A percentile compares a stretch with the other conserved stretches of the same genome.
Evolutionary conservation across 2,329 filamentous ascomycete genomes (phyloP).

Genomic region (Metarhizium humberi): DNA sequence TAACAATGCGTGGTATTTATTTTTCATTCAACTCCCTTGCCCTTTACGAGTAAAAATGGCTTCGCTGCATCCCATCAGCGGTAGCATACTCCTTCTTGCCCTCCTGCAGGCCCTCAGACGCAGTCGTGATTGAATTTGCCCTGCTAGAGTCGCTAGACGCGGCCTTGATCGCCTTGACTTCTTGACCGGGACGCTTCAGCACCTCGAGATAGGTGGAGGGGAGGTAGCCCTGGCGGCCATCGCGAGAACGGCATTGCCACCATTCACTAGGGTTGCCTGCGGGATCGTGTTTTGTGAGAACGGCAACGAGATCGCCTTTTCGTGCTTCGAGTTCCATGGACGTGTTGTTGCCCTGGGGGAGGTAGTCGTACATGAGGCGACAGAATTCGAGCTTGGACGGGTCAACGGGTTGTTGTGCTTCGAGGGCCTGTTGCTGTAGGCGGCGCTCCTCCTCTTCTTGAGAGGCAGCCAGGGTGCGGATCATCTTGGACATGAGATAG

Average conservation of each 20-base stretch:
- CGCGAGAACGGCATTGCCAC: slow-evolving; percentile 90
- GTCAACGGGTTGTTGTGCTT: slow-evolving; percentile 55
- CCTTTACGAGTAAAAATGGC: slow-evolving; percentile 45
- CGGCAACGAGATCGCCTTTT: slow-evolving; percentile 92
- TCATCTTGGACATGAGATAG: slow-evolving; percentile 95
- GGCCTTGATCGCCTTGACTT: slow-evolving; percentile 43
- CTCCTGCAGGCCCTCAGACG: slow-evolving; percentile 24
- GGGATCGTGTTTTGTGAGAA: slow-evolving; percentile 86
- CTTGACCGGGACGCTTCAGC: slow-evolving; percentile 42
- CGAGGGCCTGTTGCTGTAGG: slow-evolving; percentile 40
- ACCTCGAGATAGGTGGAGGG: slow-evolving; percentile 86
- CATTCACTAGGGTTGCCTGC: slow-evolving; percentile 88
- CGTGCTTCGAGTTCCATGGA: slow-evolving; percentile 80
- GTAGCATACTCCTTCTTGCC: slow-evolving; percentile 44
- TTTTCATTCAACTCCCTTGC: neutral
- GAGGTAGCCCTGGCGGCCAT: slow-evolving; percentile 85
- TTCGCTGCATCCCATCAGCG: slow-evolving; percentile 47
- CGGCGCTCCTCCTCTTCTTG: slow-evolving; percentile 73
- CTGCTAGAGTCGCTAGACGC: slow-evolving; percentile 37
- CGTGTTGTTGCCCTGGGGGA: slow-evolving; percentile 56
- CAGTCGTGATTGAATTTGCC: slow-evolving; percentile 41
- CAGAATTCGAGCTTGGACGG: slow-evolving; percentile 94
- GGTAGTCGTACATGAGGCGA: slow-evolving; percentile 88
- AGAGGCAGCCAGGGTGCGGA: slow-evolving; percentile 70
- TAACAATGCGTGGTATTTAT: neutral